phyloP scores from a whole-genome alignment of 225 moss, liverwort and hornwort species.

The Thuidium tamariscinum region DNA sequence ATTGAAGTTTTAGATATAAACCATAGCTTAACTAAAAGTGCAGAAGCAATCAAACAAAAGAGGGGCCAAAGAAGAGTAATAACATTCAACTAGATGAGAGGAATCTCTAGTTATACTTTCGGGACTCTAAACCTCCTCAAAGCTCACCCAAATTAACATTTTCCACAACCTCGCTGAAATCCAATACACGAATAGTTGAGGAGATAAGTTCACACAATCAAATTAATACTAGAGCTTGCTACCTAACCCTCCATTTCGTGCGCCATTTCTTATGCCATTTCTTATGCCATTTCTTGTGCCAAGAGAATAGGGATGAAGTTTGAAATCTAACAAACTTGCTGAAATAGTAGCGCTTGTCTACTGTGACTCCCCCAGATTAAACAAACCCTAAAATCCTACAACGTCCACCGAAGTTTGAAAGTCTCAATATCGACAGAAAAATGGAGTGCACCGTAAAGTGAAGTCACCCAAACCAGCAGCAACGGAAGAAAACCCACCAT shows the following conservation, averaged over 20 bases:
- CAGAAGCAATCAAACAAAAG: background rate
- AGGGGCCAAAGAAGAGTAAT: background rate
- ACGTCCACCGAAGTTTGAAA: background rate
- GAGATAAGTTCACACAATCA: background rate
- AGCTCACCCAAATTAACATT: background rate
- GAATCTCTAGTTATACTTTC: background rate
- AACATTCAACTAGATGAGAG: background rate
- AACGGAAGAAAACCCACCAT: constrained; percentile 25
- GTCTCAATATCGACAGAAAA: background rate
- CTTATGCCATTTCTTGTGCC: background rate
- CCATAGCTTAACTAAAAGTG: too few species aligned
- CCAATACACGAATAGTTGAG: background rate
- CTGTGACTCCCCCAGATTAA: background rate
- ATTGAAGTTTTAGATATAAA: background rate
- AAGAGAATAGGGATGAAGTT: background rate
- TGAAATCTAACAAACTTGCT: background rate
- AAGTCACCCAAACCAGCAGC: background rate
- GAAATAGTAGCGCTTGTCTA: background rate
- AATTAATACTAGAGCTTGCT: background rate
- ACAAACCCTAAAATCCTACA: background rate
- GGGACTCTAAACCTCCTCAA: background rate
- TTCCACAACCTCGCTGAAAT: background rate
- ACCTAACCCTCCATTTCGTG: background rate
- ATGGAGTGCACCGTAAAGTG: background rate
- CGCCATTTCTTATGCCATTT: background rate